A percentile compares a stretch with the other conserved stretches of the same genome.
phyloP scores from a whole-genome alignment of 345 rosid genomes.

The Streptanthus diversifolius region DNA sequence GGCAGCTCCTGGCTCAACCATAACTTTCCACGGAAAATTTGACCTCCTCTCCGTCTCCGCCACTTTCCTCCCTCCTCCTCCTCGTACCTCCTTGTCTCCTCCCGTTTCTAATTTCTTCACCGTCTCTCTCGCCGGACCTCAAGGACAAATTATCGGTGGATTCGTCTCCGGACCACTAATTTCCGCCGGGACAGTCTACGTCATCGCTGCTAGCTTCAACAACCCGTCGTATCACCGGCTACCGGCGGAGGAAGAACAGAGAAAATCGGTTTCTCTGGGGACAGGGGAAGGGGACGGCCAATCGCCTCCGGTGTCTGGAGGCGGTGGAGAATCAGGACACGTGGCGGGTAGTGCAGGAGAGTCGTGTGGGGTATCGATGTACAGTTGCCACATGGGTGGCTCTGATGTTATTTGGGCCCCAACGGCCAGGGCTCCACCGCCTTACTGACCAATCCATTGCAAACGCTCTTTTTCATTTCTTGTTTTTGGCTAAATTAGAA shows the following conservation, averaged over 20 bases:
- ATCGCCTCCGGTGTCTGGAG: slow-evolving; percentile 54
- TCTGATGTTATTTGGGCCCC: slow-evolving; percentile 81
- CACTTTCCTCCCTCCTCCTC: slow-evolving; percentile 52
- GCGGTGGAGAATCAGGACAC: slow-evolving; percentile 52
- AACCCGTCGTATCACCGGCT: slow-evolving; percentile 67
- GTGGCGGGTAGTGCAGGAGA: slow-evolving; percentile 43
- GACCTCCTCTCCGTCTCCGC: slow-evolving; percentile 88
- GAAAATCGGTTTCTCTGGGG: slow-evolving; percentile 42
- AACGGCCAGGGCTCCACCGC: slow-evolving; percentile 58
- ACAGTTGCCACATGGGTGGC: slow-evolving; percentile 53
- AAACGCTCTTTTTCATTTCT: background rate
- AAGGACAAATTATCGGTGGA: slow-evolving; percentile 93
- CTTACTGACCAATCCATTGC: slow-evolving; percentile 37
- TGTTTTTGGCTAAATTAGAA: background rate
- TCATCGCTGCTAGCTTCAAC: slow-evolving; percentile 76
- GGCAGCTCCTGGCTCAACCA: slow-evolving; percentile 60
- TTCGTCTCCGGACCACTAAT: slow-evolving; percentile 67
- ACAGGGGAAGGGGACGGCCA: slow-evolving; percentile 51
- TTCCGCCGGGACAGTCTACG: slow-evolving; percentile 62
- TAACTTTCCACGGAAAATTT: slow-evolving; percentile 85
- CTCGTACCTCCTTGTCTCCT: slow-evolving; percentile 43
- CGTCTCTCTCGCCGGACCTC: slow-evolving; percentile 85
- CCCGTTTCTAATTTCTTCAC: slow-evolving; percentile 50
- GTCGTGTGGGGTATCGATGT: slow-evolving; percentile 61
- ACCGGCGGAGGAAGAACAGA: slow-evolving; percentile 45